phyloP scores from a whole-genome alignment of 257 asterid genomes.

The Solanum pennellii region DNA sequence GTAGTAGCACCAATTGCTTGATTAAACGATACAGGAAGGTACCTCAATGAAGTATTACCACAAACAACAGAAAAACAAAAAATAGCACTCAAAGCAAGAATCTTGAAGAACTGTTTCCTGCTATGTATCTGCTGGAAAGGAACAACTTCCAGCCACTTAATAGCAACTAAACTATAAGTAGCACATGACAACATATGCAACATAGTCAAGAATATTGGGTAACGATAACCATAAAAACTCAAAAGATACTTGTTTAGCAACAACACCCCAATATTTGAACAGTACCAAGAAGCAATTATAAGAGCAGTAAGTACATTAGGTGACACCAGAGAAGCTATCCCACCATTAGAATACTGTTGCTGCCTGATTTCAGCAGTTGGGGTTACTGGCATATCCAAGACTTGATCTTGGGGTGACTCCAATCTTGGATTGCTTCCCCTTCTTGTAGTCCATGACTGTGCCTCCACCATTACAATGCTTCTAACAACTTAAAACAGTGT shows the following conservation, averaged over 20 bases:
- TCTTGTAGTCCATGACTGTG: constrained; percentile 89
- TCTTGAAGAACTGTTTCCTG: constrained; percentile 74
- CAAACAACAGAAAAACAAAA: constrained; percentile 93
- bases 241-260: constrained; percentile 81
- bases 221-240: constrained; percentile 70
- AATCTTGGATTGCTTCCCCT: constrained; percentile 93
- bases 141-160: constrained; percentile 71
- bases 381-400: constrained; percentile 72
- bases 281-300: constrained; percentile 78
- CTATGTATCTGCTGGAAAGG: constrained; percentile 84
- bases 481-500: not conserved
- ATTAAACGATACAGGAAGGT: constrained; percentile 84
- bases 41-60: constrained; percentile 84
- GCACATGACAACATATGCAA: constrained; percentile 85
- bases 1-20: constrained; percentile 96
- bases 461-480: constrained; percentile 63
- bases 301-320: constrained; percentile 55
- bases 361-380: constrained; percentile 89
- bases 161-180: constrained; percentile 54
- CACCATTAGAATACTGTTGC: constrained; percentile 18
- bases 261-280: constrained; percentile 81
- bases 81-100: constrained; percentile 55
- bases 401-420: constrained; percentile 53
- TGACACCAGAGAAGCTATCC: constrained; percentile 20
- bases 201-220: constrained; percentile 93